A percentile compares a stretch with the other conserved stretches of the same genome.
These are phyloP conservation scores for Ogataea parapolymorpha DNA, from an alignment of 805 yeast genomes.

Conservation along the genomic window DNA sequence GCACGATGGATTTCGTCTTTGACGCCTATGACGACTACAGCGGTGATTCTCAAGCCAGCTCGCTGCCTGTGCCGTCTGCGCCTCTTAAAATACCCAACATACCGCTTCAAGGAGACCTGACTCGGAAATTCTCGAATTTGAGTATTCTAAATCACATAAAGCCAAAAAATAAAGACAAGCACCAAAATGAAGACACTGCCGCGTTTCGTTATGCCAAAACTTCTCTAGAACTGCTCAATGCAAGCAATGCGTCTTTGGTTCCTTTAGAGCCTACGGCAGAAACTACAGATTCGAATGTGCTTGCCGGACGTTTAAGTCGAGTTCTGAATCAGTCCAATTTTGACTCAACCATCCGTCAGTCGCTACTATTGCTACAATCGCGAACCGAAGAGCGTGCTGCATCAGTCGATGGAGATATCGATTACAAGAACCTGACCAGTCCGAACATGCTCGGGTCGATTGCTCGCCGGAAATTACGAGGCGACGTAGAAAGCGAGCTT, in stretches of 20 bases:
- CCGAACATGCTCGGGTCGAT: slow-evolving; percentile 55
- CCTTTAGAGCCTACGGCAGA: slow-evolving; percentile 6
- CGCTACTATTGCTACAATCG: slow-evolving; percentile 26
- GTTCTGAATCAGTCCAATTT: slow-evolving; percentile 45
- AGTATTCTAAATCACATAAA: slow-evolving; percentile 30
- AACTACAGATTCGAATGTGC: slow-evolving; percentile 17
- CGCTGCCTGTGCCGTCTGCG: slow-evolving; percentile 37
- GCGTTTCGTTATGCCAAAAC: slow-evolving; percentile 49
- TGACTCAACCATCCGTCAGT: slow-evolving; percentile 36
- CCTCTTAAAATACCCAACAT: slow-evolving; percentile 38
- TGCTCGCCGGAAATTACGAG: slow-evolving; percentile 56
- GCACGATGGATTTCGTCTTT: slow-evolving; percentile 30
- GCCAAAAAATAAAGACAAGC: slow-evolving; percentile 12
- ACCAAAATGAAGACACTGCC: slow-evolving; percentile 10
- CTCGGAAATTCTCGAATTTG: slow-evolving; percentile 36
- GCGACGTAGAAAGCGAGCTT: slow-evolving; percentile 58
- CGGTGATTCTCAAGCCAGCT: slow-evolving; percentile 9
- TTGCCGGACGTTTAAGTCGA: slow-evolving; percentile 46
- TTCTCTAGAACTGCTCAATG: slow-evolving; percentile 38
- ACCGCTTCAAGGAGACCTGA: slow-evolving; percentile 34
- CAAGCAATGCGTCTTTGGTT: slow-evolving; percentile 5
- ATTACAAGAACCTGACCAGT: slow-evolving; percentile 38
- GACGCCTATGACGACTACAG: slow-evolving; percentile 23
- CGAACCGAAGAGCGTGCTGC: slow-evolving; percentile 27
- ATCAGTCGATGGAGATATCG: slow-evolving; percentile 9